Conservation (phyloP, 2,329 filamentous ascomycete genomes). For the Zymoseptoria pseudotritici region DNA sequence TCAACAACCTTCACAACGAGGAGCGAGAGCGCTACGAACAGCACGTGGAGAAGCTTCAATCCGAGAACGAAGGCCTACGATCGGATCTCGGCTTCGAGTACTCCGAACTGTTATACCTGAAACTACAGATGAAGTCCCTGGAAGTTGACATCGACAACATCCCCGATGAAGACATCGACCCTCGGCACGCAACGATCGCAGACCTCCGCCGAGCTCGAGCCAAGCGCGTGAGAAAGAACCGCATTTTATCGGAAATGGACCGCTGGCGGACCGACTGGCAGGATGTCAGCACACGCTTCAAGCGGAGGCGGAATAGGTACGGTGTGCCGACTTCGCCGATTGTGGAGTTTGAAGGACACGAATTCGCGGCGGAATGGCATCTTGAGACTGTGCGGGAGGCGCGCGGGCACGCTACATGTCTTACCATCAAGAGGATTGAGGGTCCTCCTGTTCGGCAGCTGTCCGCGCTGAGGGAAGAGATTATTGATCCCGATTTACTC, state of each 20-base stretch:
- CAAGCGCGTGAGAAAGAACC: slow-evolving; percentile 12
- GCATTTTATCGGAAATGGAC: slow-evolving; percentile 26
- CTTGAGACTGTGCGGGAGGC: slow-evolving; percentile 21
- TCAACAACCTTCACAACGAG: slow-evolving; percentile 24
- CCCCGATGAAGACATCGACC: slow-evolving; percentile 5
- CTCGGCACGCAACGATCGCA: slow-evolving; percentile 11
- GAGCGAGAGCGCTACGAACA: slow-evolving; percentile 27
- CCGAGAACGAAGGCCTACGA: slow-evolving; percentile 32
- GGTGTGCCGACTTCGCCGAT: slow-evolving; percentile 18
- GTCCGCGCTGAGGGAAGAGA: background rate
- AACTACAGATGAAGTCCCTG: slow-evolving; percentile 33
- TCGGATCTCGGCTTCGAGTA: slow-evolving; percentile 33
- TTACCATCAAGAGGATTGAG: slow-evolving; percentile 21
- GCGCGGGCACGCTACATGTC: slow-evolving; percentile 19
- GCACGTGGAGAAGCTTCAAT: slow-evolving; percentile 26
- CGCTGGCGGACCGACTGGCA: slow-evolving; percentile 31
- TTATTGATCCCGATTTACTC: background rate
- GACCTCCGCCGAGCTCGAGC: slow-evolving; percentile 5
- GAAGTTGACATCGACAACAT: slow-evolving; percentile 26
- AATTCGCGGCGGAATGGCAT: slow-evolving; percentile 20
- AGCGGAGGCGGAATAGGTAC: slow-evolving; percentile 24
- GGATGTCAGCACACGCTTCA: slow-evolving; percentile 28
- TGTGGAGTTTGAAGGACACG: slow-evolving; percentile 6
- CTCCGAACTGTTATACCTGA: slow-evolving; percentile 33
- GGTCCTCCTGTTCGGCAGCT: slow-evolving; percentile 1